Evolutionary conservation across 1,139 yeast species (phyloP).

Genomic region (Hansenula lynferdii): DNA sequence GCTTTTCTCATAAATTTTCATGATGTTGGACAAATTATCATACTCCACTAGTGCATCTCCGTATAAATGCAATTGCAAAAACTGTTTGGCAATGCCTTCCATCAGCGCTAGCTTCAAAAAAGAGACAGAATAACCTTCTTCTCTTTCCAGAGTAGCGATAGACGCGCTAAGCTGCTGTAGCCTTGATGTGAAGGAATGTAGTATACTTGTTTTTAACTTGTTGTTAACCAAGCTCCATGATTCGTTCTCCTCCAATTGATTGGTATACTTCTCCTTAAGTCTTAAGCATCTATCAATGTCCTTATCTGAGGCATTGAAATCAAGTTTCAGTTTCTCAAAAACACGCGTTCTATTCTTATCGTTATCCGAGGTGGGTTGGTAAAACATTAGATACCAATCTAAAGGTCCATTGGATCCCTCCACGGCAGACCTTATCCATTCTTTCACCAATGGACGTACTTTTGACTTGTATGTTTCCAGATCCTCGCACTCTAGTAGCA

Average conservation of each 20-base stretch:
- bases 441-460: conserved; percentile 74
- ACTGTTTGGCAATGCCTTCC: conserved; percentile 41
- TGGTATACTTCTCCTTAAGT: conserved; percentile 34
- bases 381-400: conserved; percentile 65
- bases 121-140: conserved; percentile 15
- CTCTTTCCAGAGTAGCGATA: conserved; percentile 24
- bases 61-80: conserved; percentile 46
- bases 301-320: conserved; percentile 40
- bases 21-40: conserved; percentile 6
- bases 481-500: conserved; percentile 63
- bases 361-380: conserved; percentile 12
- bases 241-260: conserved; percentile 37
- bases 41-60: conserved; percentile 54
- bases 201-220: conserved; percentile 46
- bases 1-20: not conserved
- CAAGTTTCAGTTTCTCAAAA: conserved; percentile 60
- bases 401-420: conserved; percentile 39
- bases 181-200: conserved; percentile 51
- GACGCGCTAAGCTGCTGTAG: conserved; percentile 36
- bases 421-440: conserved; percentile 65
- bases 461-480: conserved; percentile 73
- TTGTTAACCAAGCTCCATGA: conserved; percentile 43
- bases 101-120: conserved; percentile 25
- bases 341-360: conserved; percentile 34
- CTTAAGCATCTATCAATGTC: conserved; percentile 34